Base-by-base conservation (phyloP, 257 asterid species). In the Osmanthus fragrans region DNA sequence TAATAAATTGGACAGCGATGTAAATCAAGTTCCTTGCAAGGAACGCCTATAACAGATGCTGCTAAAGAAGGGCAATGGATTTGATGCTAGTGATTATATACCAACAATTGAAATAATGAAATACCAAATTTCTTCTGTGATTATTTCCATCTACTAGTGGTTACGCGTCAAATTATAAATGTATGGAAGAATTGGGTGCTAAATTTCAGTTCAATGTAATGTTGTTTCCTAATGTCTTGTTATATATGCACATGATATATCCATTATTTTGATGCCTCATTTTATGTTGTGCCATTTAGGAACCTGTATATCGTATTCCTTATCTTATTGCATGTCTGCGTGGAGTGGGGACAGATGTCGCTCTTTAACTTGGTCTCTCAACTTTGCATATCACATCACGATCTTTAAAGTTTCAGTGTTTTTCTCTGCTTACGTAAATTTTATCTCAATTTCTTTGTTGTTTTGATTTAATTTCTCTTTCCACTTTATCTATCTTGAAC, bases 401-500 rank as follows among this genome's bases (percentile, higher is more conserved):
- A 25, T 60, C 33, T 23, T 25, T 25, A 25, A 60, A 21, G 18
- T 60, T 60, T 60, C 23, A n/a, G 65, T 56, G 27, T 56, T 49
- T 54, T 19, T n/a, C 25, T 56, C 68, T 60, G 15, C 27, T 23
- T 9, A 2, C 32, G 21, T 58, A 60, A 25, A 23, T 23, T 60
- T 25, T 7, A 21, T 9, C 4, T 19, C 65, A n/a, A 56, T 5
- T 56, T n/a, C 29, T 19, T 18, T 56, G 8, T 27, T 56, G 29
- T 56, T 21, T 18, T 56, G 4, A 21, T 64, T 37, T 64, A n/a
- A 63, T n/a, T 19, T 66, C 21, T 27, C 42, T 27, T 21, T 30
- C 34, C 8, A 23, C 71, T 37, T 15, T 29, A 7, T 73, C 71
- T 77, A 54, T 70, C 40, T 54, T 79, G 76, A 77, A 56, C 64